Percentiles rank a stretch among this genome's conserved stretches.
These are phyloP conservation scores for Phascolomyces articulosus DNA, from an alignment of 371 early-diverging fungal species.

Conservation along the genomic window DNA sequence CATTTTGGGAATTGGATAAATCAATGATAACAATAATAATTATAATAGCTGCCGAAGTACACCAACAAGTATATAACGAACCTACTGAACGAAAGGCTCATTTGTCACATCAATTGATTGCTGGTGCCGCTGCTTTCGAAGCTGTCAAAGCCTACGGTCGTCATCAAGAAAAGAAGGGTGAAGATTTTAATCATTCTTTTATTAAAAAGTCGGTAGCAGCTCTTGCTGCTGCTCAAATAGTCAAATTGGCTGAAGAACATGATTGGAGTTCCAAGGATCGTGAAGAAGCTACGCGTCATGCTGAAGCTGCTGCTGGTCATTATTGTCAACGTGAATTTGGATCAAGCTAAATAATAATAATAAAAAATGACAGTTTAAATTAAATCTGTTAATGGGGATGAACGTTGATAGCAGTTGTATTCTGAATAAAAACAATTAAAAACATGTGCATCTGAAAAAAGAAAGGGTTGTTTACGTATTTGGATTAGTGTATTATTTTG, in stretches of 20 bases:
- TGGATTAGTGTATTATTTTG: no score
- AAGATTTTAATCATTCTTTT: constrained; percentile 36
- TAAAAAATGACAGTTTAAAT: no score
- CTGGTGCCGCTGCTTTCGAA: constrained; percentile 63
- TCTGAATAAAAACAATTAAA: no score
- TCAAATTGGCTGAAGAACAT: constrained; percentile 48
- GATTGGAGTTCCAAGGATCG: constrained; percentile 33
- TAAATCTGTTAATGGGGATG: no score
- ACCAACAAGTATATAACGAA: constrained; percentile 21
- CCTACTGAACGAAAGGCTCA: constrained; percentile 25
- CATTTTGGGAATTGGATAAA: no score
- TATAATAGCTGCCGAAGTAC: constrained; percentile 22
- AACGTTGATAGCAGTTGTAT: no score
- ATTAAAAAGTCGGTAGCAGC: constrained; percentile 56
- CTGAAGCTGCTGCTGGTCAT: constrained; percentile 28
- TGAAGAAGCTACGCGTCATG: constrained; percentile 36
- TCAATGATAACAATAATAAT: no score
- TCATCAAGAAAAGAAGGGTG: constrained; percentile 46
- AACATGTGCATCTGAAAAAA: no score
- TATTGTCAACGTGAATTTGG: constrained; percentile 22
- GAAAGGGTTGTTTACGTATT: no score
- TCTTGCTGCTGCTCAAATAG: constrained; percentile 55
- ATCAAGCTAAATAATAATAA: background rate
- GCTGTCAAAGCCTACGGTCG: constrained; percentile 56
- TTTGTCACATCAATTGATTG: constrained; percentile 39